These are phyloP conservation scores for Plasmodium gonderi DNA, from an alignment of 169 alveolate genomes.

Conservation along the genomic window DNA sequence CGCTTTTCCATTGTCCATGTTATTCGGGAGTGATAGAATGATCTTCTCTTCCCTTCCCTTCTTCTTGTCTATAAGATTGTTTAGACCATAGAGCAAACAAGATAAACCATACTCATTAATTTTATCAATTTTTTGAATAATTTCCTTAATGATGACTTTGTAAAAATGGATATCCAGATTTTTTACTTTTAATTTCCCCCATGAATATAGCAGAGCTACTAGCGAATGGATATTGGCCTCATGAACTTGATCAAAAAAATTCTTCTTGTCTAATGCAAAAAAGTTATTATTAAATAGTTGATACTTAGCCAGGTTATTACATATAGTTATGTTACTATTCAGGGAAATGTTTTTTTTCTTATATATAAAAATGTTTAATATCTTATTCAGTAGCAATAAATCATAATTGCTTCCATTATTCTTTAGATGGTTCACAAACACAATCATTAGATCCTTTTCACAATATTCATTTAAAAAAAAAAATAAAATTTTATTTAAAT, in stretches of 20 bases:
- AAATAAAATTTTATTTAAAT: neutral
- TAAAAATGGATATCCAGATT: conserved; percentile 17
- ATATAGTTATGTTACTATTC: conserved; percentile 18
- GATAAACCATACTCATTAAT: conserved; percentile 71
- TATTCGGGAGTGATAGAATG: neutral
- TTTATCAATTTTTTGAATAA: conserved; percentile 32
- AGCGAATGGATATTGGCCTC: conserved; percentile 50
- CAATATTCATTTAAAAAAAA: conserved; percentile 26
- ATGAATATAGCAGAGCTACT: conserved; percentile 43
- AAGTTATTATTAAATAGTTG: conserved; percentile 48
- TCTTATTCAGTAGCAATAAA: conserved; percentile 25
- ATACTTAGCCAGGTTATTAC: conserved; percentile 42
- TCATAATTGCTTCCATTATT: conserved; percentile 10
- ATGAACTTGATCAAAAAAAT: conserved; percentile 10
- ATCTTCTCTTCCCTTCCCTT: conserved; percentile 7
- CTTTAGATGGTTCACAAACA: conserved; percentile 28
- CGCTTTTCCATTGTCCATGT: neutral
- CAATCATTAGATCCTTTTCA: conserved; percentile 44
- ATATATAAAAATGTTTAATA: conserved; percentile 52
- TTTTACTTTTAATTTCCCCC: conserved; percentile 54
- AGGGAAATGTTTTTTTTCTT: conserved; percentile 42
- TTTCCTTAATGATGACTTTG: conserved; percentile 18
- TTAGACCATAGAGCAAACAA: conserved; percentile 48
- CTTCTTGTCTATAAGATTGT: conserved; percentile 35
- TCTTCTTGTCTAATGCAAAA: conserved; percentile 24